Evolutionary conservation across 2,329 filamentous ascomycete genomes (phyloP), one percentile per base, ranked within the genome.

Genomic region (Pyrenophora teres): DNA sequence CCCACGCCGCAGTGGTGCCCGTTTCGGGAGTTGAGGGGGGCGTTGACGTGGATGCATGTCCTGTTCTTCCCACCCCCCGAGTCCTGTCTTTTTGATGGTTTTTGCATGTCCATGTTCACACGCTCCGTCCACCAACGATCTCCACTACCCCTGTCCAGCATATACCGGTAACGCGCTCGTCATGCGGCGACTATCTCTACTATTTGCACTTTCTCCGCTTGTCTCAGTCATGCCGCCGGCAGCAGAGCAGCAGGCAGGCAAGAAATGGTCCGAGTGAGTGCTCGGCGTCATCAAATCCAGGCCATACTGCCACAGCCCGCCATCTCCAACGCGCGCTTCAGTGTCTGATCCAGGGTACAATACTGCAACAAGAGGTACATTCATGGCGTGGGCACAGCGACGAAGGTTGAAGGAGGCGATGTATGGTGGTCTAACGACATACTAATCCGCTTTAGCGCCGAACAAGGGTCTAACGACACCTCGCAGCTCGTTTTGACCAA

Each of bases 401-500:
- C 39, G 54, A 59, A 57, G 59, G 53, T 59, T 53, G 60, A 52
- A 56, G 59, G 61, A 62, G 57, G 61, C 61, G 55, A 63, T 56
- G 61, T 62, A 61, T 57, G 52, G 50, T 46, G 50, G 53, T 48
- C 36, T 37, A 50, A 30, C 27, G 27, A 30, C 36, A 23, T 46
- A 42, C 59, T 62, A 62, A 54, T 44, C 42, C 31, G 52, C 58
- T 54, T 54, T 54, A 60, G 59, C 47, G 52, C 46, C 46, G 30
- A 42, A 43, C 47, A 53, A 40, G 50, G 50, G 50, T 52, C 50
- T 46, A 50, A 58, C 57, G 56, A 57, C 52, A 54, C 38, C 47
- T 57, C 54, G 51, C 48, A 46, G 48, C 48, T 52, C 45, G 50
- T 52, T 49, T 30, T 48, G 45, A 47, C 50, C 38, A 31, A 46